These are phyloP conservation scores for Agrostemma githago DNA, from an alignment of 148 eudicot species.

Conservation along the genomic window DNA sequence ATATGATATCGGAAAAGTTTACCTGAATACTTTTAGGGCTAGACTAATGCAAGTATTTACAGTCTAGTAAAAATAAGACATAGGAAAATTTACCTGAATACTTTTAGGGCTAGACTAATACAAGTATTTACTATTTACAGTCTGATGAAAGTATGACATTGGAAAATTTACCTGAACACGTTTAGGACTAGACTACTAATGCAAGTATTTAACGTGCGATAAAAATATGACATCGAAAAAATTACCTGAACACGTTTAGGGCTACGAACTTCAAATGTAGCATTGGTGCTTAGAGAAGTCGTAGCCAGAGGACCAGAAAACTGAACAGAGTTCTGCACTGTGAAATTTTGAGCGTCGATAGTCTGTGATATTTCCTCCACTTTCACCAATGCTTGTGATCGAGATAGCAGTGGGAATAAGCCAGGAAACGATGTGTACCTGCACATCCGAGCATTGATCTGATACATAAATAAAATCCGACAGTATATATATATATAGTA, in stretches of 20 bases:
- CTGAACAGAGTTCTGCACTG: slow-evolving; percentile 75
- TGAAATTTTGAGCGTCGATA: slow-evolving; percentile 64
- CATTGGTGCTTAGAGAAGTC: slow-evolving; percentile 79
- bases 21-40: too few relatives aligned
- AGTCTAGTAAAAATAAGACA: too few relatives aligned
- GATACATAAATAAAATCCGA: not conserved
- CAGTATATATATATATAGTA: too few relatives aligned
- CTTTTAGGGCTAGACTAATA: too few relatives aligned
- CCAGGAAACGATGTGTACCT: slow-evolving; percentile 87
- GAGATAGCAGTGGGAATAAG: slow-evolving; percentile 65
- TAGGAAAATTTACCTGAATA: too few relatives aligned
- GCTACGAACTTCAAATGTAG: slow-evolving; percentile 88
- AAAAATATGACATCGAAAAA: not conserved
- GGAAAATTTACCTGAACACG: too few relatives aligned
- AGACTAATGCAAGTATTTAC: too few relatives aligned
- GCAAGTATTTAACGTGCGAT: not conserved
- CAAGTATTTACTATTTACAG: too few relatives aligned
- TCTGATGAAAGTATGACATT: too few relatives aligned
- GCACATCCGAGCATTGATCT: slow-evolving; percentile 21
- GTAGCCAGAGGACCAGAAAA: slow-evolving; percentile 78
- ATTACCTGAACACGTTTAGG: slow-evolving; percentile 91
- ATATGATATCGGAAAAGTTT: too few relatives aligned
- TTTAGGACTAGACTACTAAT: too few relatives aligned
- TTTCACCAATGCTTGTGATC: slow-evolving; percentile 52
- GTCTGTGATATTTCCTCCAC: slow-evolving; percentile 94